Percentiles rank a stretch among this genome's conserved stretches.
Evolutionary conservation across 2,329 filamentous ascomycete species (phyloP).

Genomic region (Acephala macrosclerotiorum): DNA sequence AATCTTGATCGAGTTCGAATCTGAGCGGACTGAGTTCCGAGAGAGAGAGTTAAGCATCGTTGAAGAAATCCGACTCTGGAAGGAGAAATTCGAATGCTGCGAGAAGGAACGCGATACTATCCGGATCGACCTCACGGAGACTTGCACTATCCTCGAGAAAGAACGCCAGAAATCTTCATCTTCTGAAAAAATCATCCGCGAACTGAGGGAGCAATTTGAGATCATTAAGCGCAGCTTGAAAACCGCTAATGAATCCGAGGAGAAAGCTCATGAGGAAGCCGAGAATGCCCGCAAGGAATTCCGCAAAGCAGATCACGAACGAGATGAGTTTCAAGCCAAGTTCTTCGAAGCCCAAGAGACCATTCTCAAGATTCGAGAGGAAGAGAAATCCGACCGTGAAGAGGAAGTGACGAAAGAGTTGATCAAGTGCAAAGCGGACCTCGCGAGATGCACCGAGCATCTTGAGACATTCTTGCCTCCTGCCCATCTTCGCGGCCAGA

Average conservation of each 20-base stretch:
- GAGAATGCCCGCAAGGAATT: slow-evolving; percentile 9
- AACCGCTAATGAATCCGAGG: background rate
- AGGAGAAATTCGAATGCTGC: background rate
- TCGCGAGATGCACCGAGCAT: background rate
- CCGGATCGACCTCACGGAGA: background rate
- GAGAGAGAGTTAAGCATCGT: background rate
- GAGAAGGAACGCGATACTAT: background rate
- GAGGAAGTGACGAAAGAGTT: background rate
- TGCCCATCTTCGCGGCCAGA: slow-evolving; percentile 3
- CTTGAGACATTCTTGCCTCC: slow-evolving; percentile 1
- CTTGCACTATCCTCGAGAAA: background rate
- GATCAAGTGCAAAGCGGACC: background rate
- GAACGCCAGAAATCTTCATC: background rate
- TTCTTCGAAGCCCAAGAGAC: slow-evolving; percentile 16
- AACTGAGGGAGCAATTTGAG: background rate
- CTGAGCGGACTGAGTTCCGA: background rate
- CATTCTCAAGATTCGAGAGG: background rate
- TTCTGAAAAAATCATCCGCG: background rate
- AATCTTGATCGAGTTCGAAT: background rate
- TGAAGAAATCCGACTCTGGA: background rate
- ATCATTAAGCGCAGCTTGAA: background rate
- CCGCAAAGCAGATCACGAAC: slow-evolving; percentile 9
- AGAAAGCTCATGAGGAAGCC: background rate
- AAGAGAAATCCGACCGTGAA: background rate
- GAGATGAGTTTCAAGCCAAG: slow-evolving; percentile 15